Evolutionary conservation across 805 yeast species (phyloP), one percentile per base, ranked within the genome.

Genomic region (Brettanomyces sp.): DNA sequence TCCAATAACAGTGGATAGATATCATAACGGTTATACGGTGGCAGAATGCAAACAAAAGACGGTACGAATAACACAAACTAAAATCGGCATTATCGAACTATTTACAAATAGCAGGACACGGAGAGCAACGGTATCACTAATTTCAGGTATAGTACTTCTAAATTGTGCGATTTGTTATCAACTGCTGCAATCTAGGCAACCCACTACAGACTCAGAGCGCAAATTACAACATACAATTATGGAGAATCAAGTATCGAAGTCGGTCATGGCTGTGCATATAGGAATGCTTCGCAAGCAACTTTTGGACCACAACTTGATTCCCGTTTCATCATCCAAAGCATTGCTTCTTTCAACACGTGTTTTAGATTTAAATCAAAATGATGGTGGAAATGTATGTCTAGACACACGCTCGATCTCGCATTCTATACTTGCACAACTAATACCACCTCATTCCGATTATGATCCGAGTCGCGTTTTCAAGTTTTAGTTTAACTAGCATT

Each of bases 181-280:
- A 22, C 22, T 36, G 14, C 33, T 30, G 14, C 34, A 44, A 22
- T 44, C 43, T 12, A 33, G 33, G 35, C 32, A 41, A 12, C 44
- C 44, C 11, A 23, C 47, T 12, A 42, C 37, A 18, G 39, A 38
- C 3, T 28, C 45, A 2, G 45, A 51, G 35, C 38, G 37, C 21
- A 46, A 53, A 35, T 25, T 49, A n/a, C 46, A 50, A 47, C 48
- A 44, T 12, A 34, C 32, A n/a, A 45, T 50, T n/a, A 52, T 53
- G 14, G 53, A 51, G 25, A 49, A 46, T 30, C 56, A 55, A 36
- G 52, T 53, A 6, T 52, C 58, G 9, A 56, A 52, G 24, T 47
- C 57, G 0, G 47, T 53, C 1, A 55, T 55, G 58, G 57, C 57
- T 5, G 46, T 55, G 7, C 58, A 55, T 38, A 54, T 55, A 18